These are phyloP conservation scores for Cyberlindnera bimundalis DNA, from an alignment of 805 yeast genomes.

Conservation along the genomic window DNA sequence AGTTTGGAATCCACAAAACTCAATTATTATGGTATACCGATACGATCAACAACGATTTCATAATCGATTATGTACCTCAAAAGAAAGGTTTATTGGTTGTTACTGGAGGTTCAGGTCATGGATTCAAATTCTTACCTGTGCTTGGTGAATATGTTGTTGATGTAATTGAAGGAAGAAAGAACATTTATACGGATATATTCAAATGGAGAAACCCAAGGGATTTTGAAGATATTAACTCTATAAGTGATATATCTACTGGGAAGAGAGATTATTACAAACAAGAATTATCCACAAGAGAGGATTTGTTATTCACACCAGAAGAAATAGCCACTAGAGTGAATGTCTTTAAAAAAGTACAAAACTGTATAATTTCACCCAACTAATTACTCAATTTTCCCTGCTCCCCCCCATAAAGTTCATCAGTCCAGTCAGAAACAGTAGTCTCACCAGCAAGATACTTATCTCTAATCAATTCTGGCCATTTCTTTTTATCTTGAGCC, in stretches of 20 bases:
- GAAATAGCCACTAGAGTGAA: no score
- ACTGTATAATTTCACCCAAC: neutral
- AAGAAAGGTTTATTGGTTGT: conserved; percentile 29
- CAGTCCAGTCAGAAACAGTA: conserved; percentile 23
- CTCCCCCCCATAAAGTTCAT: conserved; percentile 4
- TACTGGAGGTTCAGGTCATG: conserved; percentile 37
- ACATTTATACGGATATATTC: conserved; percentile 30
- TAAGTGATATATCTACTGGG: conserved; percentile 12
- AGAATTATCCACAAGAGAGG: conserved; percentile 17
- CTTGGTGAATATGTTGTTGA: conserved; percentile 32
- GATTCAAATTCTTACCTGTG: conserved; percentile 33
- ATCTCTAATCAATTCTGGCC: conserved; percentile 23
- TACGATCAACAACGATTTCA: conserved; percentile 32
- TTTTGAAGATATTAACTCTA: conserved; percentile 27
- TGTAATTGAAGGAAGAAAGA: conserved; percentile 29
- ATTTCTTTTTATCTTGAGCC: conserved; percentile 5
- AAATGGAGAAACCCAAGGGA: conserved; percentile 32
- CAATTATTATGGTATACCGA: conserved; percentile 39
- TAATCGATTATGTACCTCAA: conserved; percentile 28
- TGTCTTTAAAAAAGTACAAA: neutral
- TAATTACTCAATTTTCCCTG: neutral
- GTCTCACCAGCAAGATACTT: conserved; percentile 22
- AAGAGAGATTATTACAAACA: conserved; percentile 32
- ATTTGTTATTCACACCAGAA: conserved; percentile 14
- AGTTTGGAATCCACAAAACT: conserved; percentile 18